Conservation (phyloP, 1,139 yeast genomes). For the Saccharomyces hybrid region DNA sequence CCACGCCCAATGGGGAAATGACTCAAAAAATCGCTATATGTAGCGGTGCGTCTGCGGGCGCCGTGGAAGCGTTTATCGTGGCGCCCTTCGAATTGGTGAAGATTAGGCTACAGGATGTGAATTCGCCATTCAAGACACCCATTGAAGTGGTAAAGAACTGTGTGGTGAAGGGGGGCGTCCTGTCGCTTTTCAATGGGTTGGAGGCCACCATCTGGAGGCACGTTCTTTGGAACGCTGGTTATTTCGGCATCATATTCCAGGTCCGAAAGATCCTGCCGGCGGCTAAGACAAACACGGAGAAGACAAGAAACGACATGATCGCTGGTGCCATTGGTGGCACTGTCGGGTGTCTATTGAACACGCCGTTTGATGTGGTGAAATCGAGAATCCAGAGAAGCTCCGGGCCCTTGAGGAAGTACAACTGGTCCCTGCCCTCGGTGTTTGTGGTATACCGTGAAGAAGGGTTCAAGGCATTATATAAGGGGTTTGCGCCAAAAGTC, state of each 20-base stretch:
- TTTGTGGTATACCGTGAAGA: conserved; percentile 76
- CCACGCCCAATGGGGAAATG: conserved; percentile 57
- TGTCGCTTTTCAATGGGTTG: conserved; percentile 87
- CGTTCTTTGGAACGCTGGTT: conserved; percentile 94
- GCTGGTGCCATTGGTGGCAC: conserved; percentile 98
- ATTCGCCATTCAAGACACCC: conserved; percentile 78
- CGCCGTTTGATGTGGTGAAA: conserved; percentile 97
- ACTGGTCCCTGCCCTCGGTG: conserved; percentile 85
- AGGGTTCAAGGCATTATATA: conserved; percentile 81
- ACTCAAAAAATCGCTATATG: conserved; percentile 79
- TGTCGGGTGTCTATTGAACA: conserved; percentile 84
- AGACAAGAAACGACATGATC: conserved; percentile 77
- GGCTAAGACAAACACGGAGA: conserved; percentile 60
- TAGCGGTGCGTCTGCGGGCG: conserved; percentile 98
- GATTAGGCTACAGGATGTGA: conserved; percentile 85
- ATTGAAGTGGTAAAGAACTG: conserved; percentile 73
- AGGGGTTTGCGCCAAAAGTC: conserved; percentile 95
- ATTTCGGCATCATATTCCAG: conserved; percentile 91
- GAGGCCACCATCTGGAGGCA: conserved; percentile 99
- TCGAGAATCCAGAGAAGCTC: conserved; percentile 84
- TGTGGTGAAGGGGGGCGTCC: conserved; percentile 63
- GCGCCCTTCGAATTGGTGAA: conserved; percentile 88
- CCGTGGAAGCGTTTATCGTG: conserved; percentile 91
- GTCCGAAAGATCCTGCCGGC: conserved; percentile 72
- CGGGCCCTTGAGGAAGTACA: conserved; percentile 58